Evolutionary conservation across 495 filamentous ascomycete genomes (phyloP).

Genomic region (Aeminium ludgeri): DNA sequence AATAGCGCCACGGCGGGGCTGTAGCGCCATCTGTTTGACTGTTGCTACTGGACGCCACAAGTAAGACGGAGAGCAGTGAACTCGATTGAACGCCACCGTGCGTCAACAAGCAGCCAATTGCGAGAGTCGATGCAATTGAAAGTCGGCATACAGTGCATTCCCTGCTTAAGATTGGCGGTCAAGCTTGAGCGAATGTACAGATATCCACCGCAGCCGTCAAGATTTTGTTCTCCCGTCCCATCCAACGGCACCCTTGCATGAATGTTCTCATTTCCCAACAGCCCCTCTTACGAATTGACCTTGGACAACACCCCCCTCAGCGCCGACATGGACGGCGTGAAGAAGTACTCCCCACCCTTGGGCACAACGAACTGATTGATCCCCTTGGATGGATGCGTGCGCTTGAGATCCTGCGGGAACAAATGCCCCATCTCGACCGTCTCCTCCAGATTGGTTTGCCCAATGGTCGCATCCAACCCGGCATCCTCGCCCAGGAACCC

Average conservation of each 20-base stretch:
- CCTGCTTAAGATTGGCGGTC: no score
- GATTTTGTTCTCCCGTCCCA: neutral
- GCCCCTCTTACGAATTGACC: neutral
- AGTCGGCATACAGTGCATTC: no score
- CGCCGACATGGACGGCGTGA: conserved; percentile 9
- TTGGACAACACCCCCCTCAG: conserved; percentile 1
- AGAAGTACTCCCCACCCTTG: conserved; percentile 16
- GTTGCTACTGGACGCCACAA: no score
- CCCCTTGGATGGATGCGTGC: conserved; percentile 1
- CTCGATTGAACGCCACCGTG: no score
- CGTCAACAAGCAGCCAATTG: no score
- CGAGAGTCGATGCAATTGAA: no score
- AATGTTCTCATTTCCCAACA: neutral
- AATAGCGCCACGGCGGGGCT: no score
- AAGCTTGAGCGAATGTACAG: no score
- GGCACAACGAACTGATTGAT: conserved; percentile 12
- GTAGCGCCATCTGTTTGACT: no score
- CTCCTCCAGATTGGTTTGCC: conserved; percentile 10
- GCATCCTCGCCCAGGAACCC: conserved; percentile 12
- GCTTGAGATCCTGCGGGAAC: conserved; percentile 1
- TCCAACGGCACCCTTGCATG: neutral
- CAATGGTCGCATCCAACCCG: conserved; percentile 28
- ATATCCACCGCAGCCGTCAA: neutral
- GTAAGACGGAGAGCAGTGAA: no score
- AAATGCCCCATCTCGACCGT: neutral